Conservation (phyloP, 1,284 basidiomycete species). For the Vanrija humicola region DNA sequence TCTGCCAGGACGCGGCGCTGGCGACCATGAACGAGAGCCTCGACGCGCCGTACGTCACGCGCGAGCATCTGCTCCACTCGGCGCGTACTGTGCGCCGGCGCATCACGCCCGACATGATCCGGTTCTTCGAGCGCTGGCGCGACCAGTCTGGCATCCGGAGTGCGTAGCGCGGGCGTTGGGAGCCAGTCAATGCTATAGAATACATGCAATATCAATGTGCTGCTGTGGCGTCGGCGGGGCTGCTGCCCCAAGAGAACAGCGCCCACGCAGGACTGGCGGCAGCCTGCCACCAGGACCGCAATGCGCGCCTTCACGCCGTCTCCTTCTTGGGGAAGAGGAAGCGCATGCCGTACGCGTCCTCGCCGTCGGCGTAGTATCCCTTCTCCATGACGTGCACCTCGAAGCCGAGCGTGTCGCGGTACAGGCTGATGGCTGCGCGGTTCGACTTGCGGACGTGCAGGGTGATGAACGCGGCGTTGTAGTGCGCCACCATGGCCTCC, state of each 20-base stretch:
- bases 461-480: slow-evolving; percentile 70
- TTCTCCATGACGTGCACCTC: slow-evolving; percentile 68
- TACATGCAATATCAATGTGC: slow-evolving; percentile 8
- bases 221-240: neutral
- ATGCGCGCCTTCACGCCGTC: neutral
- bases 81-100: slow-evolving; percentile 70
- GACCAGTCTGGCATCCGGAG: slow-evolving; percentile 49
- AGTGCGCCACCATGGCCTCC: slow-evolving; percentile 79
- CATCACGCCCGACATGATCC: slow-evolving; percentile 78
- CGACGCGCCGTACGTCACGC: slow-evolving; percentile 67
- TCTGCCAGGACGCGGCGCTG: slow-evolving; percentile 96
- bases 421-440: slow-evolving; percentile 74
- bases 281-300: no score
- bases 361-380: slow-evolving; percentile 86
- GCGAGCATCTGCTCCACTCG: slow-evolving; percentile 69
- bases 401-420: slow-evolving; percentile 79
- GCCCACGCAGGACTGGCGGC: neutral
- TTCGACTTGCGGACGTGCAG: slow-evolving; percentile 85
- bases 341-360: slow-evolving; percentile 87
- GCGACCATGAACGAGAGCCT: slow-evolving; percentile 84
- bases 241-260: neutral
- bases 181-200: slow-evolving; percentile 7
- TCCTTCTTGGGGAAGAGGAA: slow-evolving; percentile 48
- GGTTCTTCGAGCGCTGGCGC: slow-evolving; percentile 62
- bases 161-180: slow-evolving; percentile 18